A percentile compares a stretch with the other conserved stretches of the same genome.
phyloP scores from a whole-genome alignment of 2,329 filamentous ascomycete genomes.

The Aspergillus sp. region DNA sequence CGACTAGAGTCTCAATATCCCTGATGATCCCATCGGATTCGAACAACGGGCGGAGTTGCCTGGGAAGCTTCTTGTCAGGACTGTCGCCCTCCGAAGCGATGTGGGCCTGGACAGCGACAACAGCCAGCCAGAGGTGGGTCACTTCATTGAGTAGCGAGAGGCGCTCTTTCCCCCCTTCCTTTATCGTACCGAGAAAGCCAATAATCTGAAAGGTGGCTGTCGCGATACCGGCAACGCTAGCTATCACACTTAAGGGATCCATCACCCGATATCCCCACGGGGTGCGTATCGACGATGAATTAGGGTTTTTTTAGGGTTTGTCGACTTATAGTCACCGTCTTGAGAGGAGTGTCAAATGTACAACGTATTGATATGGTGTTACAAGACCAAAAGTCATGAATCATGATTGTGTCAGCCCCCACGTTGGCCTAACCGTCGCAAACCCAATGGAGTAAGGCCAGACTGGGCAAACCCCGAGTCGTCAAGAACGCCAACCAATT shows the following conservation, averaged over 20 bases:
- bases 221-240: conserved; percentile 15
- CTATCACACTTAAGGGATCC: conserved; percentile 16
- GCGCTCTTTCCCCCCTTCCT: conserved; percentile 9
- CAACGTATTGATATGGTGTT: too few species aligned
- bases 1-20: conserved; percentile 7
- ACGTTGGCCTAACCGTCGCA: background rate
- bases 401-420: background rate
- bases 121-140: conserved; percentile 13
- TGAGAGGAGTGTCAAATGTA: background rate
- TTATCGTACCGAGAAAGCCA: conserved; percentile 8
- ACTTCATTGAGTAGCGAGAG: conserved; percentile 5
- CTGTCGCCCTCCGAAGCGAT: background rate
- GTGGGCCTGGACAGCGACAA: conserved; percentile 5
- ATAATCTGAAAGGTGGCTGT: conserved; percentile 16
- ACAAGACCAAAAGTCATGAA: background rate
- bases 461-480: background rate
- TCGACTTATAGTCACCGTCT: background rate
- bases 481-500: background rate
- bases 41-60: conserved; percentile 9
- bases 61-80: background rate
- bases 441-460: background rate
- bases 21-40: conserved; percentile 12
- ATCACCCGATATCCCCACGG: conserved; percentile 2
- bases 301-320: background rate
- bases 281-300: background rate